Evolutionary conservation across 768 basidiomycete genomes (phyloP), one percentile per base, ranked within the genome.

Genomic region (Hemileccinum rubropunctum): DNA sequence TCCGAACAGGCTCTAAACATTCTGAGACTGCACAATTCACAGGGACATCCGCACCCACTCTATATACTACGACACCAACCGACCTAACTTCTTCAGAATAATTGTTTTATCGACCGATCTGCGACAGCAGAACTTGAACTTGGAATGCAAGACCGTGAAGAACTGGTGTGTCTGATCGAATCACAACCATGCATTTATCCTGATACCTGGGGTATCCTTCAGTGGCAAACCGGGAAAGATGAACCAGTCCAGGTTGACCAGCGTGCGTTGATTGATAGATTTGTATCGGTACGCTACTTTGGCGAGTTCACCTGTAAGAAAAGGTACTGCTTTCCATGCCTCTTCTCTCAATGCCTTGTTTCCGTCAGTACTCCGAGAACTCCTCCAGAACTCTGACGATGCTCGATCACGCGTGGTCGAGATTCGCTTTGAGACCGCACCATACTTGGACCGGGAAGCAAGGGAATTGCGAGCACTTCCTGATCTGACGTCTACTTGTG

Each of bases 321-420:
- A 18, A 30, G 6, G 13, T 13, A 3, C 23, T 26, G 2, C 26
- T 13, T 40, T 27, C n/a, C n/a, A 5, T 34, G n/a, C n/a, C n/a
- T 34, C 8, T 3, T 14, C 34, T n/a, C 34, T 34, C 34, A 34
- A 41, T 10, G 3, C n/a, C 1, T 41, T 12, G 7, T 34, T 34
- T 32, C 17, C 9, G 3, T 1, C 54, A 76, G 82, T 86, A 30
- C 83, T 83, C 51, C 70, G 94, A 42, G 95, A 98, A 67, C 78
- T 98, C 9, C 72, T 97, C 0, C 95, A 98, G 71, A 97, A 98
- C 65, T 91, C 93, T 17, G 93, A 95, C 62, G 94, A 97, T 68
- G 93, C 88, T 3, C 83, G 77, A 40, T 82, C 88, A 3, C 79
- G 74, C 37, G 70, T 76, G 11, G 90, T 86, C 4, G 86, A 94